phyloP scores from a whole-genome alignment of 1,139 yeast species.

The Pichia sp. region DNA sequence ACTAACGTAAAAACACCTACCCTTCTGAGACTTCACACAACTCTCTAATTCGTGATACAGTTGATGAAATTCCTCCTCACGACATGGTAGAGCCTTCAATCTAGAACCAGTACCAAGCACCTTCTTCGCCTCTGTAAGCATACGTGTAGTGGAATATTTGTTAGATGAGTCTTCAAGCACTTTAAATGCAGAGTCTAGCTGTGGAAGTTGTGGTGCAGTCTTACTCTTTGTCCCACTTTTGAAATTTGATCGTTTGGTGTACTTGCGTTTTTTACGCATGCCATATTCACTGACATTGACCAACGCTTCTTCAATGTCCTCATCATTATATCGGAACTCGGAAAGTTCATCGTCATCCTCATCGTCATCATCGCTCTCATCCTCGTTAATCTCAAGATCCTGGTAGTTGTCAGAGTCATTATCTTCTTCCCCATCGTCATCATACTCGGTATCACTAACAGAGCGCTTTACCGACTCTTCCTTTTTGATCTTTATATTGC shows the following conservation, averaged over 20 bases:
- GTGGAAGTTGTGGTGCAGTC: no score
- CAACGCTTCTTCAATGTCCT: no score
- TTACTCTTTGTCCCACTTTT: no score
- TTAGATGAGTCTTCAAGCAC: no score
- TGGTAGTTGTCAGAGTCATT: neutral
- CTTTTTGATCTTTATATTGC: no score
- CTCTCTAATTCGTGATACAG: constrained; percentile 66
- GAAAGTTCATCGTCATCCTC: constrained; percentile 8
- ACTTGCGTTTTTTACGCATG: no score
- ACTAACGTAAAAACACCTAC: constrained; percentile 82
- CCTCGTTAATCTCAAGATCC: neutral
- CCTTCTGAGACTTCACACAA: constrained; percentile 65
- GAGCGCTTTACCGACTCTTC: neutral
- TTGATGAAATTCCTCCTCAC: constrained; percentile 80
- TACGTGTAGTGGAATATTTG: constrained; percentile 14
- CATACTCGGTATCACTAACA: constrained; percentile 13
- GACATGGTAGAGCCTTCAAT: constrained; percentile 68
- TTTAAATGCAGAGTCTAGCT: no score
- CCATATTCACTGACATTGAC: no score
- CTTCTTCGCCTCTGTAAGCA: constrained; percentile 50
- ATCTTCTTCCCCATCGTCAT: neutral
- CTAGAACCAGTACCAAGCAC: constrained; percentile 60
- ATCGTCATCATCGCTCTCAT: constrained; percentile 5
- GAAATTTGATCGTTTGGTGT: no score
- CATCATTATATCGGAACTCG: no score